Evolutionary conservation across 2,329 filamentous ascomycete genomes (phyloP).

Genomic region (Penicillium sp.): DNA sequence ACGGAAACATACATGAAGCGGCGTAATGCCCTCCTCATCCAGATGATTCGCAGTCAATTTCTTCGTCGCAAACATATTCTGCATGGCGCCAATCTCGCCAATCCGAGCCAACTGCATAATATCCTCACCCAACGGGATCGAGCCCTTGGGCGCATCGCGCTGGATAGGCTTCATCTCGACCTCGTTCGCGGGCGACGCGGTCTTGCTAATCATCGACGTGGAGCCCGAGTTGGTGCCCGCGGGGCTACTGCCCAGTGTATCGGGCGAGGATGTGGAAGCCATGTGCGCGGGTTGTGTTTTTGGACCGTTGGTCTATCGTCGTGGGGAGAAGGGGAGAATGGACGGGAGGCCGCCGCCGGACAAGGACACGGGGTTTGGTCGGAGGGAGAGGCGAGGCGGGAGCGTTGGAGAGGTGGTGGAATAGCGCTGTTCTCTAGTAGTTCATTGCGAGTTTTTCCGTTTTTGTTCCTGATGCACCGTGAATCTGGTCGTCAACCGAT

Average conservation of each 20-base stretch:
- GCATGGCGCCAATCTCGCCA: constrained; percentile 84
- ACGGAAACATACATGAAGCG: constrained; percentile 75
- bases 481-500: neutral
- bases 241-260: constrained; percentile 33
- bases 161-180: constrained; percentile 50
- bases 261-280: constrained; percentile 39
- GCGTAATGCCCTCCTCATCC: constrained; percentile 93
- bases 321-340: neutral
- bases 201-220: constrained; percentile 39
- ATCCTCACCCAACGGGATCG: constrained; percentile 68
- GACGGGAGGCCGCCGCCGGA: constrained; percentile 7
- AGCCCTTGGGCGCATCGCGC: constrained; percentile 40
- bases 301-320: constrained; percentile 1
- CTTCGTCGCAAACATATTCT: constrained; percentile 84
- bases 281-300: constrained; percentile 22
- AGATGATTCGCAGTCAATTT: constrained; percentile 81
- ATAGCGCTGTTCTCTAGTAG: constrained; percentile 16
- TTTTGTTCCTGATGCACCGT: neutral
- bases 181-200: constrained; percentile 42
- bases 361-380: neutral
- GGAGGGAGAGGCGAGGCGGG: constrained; percentile 8
- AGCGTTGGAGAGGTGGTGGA: constrained; percentile 11
- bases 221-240: constrained; percentile 34
- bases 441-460: constrained; percentile 20
- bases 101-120: constrained; percentile 94